phyloP scores from a whole-genome alignment of 2,329 filamentous ascomycete genomes.

The Taxawa tesnikishii region DNA sequence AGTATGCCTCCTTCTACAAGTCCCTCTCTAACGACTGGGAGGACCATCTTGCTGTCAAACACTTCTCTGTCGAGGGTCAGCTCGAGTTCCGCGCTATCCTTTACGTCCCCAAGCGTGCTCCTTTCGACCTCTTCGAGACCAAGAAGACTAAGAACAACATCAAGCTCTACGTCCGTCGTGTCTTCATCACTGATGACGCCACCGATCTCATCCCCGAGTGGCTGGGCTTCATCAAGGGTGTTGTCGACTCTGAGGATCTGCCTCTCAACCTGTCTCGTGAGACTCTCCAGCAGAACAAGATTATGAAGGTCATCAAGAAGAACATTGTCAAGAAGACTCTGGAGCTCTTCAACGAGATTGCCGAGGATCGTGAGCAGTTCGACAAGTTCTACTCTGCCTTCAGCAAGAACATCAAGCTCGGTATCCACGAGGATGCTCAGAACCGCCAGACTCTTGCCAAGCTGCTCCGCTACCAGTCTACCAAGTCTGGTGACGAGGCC shows the following conservation, averaged over 20 bases:
- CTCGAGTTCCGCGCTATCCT: conserved; percentile 99
- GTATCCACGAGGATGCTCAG: conserved; percentile 99
- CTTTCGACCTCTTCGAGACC: conserved; percentile 99
- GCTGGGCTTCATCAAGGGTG: conserved; percentile 99
- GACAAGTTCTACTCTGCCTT: conserved; percentile 99
- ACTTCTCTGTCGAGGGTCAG: conserved; percentile 99
- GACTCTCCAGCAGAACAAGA: conserved; percentile 99
- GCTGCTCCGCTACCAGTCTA: conserved; percentile 97
- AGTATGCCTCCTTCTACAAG: conserved; percentile 99
- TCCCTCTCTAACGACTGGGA: conserved; percentile 99
- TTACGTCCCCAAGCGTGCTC: conserved; percentile 98
- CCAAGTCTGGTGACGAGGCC: conserved; percentile 92
- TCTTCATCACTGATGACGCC: conserved; percentile 99
- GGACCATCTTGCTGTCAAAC: conserved; percentile 98
- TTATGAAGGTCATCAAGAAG: conserved; percentile 99
- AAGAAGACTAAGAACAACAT: conserved; percentile 99
- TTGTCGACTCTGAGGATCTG: conserved; percentile 98
- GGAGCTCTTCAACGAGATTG: conserved; percentile 97
- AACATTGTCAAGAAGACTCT: conserved; percentile 99
- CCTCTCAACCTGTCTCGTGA: conserved; percentile 99
- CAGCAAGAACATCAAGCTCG: conserved; percentile 99
- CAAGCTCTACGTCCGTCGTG: conserved; percentile 99
- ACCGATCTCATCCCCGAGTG: conserved; percentile 99
- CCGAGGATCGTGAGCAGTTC: conserved; percentile 99
- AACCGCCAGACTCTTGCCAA: conserved; percentile 89